Base-by-base conservation (phyloP, 805 yeast species). In the Candida alai region DNA sequence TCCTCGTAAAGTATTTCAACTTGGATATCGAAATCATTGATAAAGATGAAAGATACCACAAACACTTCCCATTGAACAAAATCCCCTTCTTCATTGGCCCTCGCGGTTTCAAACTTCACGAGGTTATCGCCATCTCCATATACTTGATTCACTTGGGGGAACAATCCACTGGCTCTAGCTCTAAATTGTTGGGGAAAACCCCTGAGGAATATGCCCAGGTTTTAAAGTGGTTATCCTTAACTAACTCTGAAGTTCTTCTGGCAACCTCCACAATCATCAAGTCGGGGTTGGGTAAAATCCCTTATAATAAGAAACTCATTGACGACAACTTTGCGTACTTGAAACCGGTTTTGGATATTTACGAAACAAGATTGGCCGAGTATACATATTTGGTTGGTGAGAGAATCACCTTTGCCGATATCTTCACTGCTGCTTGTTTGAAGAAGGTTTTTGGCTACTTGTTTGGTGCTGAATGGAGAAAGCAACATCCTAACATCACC, bases 161-260 rank as follows among this genome's bases (percentile, higher is more conserved):
- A 19, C 23, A 24, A 32, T 19, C 24, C 24, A 28, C 66, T 44
- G 77, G 68, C 27, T 44, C 60, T 35, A 65, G 56, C 39, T 52
- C 61, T 36, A 64, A 62, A 45, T 70, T 82, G 45, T 65, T 77
- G 45, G 97, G 96, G 52, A 73, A 76, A 58, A 70, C 70, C 58
- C 61, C 74, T 44, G 64, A 65, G 46, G 85, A 84, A 51, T 70
- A 76, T 55, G 86, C 84, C 40, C 61, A 62, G 50, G 68, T 87
- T 51, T 58, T 88, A 48, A 78, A 70, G 65, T 88, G 95, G 94
- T 51, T 80, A 58, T 84, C 95, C 3, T 65, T 84, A 48, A 69
- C 78, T 58, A 85, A 82, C 71, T 51, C 74, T 49, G 96, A 89
- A 50, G 48, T 83, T 39, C 56, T 81, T 45, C 51, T 65, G 30